Evolutionary conservation across 352 stramenopile species (phyloP), one percentile per base, ranked within the genome.

Genomic region (Globisporangium sylvaticum): DNA sequence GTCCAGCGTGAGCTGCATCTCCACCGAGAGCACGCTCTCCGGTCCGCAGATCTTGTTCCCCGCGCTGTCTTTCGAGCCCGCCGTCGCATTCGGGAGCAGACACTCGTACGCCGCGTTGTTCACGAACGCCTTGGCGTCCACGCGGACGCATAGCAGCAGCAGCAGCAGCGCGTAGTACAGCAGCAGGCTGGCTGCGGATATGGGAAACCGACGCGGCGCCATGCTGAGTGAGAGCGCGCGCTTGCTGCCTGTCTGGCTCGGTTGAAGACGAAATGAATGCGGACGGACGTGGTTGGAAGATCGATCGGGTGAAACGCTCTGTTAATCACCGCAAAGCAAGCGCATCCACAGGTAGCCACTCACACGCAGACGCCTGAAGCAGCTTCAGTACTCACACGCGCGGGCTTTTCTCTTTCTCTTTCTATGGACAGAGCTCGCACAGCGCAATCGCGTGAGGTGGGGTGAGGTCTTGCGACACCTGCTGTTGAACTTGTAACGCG

Each of bases 61-160:
- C 5, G 15, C 24, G 9, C 22, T 63, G 25, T 14, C 42, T 1
- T 25, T 63, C 22, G 31, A 46, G 42, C 42, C 42, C 29, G 37
- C 32, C 25, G 52, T 25, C 25, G 59, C 22, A 27, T 48, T 44
- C n/a, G 55, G 20, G 15, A 46, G 31, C 9, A 65, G 15, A n/a
- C 65, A 70, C 37, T 58, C 55, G 65, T 65, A 65, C 39, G 65
- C 65, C 24, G 58, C 65, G 39, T 70, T 70, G 65, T 70, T 70
- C 65, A 70, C 65, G 29, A 70, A 66, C 25, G 59, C 60, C n/a
- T 57, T 66, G 12, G 65, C 65, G 20, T 65, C n/a, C 2, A 44
- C 65, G 59, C n/a, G n/a, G n/a, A 34, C 15, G 42, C 25, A 54
- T 15, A 58, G 10, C 44, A 57, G 18, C 44, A 34, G 32, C 9